phyloP scores from a whole-genome alignment of 441 rosid genomes.

The Aquilaria agallochum region DNA sequence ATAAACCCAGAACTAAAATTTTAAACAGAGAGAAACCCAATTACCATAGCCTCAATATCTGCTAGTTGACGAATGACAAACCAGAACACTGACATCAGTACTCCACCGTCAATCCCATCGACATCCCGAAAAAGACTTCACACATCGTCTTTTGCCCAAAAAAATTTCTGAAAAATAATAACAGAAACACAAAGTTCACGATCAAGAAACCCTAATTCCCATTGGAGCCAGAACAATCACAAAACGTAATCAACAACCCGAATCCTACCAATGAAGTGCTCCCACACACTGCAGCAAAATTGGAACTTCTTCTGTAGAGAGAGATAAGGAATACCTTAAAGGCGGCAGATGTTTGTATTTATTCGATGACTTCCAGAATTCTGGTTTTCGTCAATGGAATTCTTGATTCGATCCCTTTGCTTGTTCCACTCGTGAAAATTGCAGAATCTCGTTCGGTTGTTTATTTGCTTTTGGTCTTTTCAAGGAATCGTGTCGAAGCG shows the following conservation, averaged over 20 bases:
- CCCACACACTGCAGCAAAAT: not conserved
- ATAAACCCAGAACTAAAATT: not conserved
- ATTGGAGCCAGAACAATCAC: not conserved
- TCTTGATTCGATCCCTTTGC: no score
- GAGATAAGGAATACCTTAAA: not conserved
- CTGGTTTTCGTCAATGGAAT: no score
- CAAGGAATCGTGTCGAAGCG: no score
- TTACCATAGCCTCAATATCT: slow-evolving; percentile 24
- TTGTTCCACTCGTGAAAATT: no score
- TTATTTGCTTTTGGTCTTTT: no score
- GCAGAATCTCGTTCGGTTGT: no score
- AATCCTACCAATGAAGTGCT: not conserved
- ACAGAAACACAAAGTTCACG: not conserved
- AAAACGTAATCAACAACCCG: not conserved
- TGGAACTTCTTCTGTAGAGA: not conserved
- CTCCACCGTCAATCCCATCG: slow-evolving; percentile 5
- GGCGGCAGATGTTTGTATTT: no score
- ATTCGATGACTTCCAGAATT: no score
- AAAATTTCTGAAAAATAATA: not conserved
- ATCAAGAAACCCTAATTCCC: not conserved
- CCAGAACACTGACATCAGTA: slow-evolving; percentile 4
- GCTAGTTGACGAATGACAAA: slow-evolving; percentile 4
- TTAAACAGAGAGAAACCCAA: not conserved
- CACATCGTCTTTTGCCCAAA: no score
- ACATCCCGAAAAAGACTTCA: not conserved